Evolutionary conservation across 441 rosid genomes (phyloP).

Genomic region (Lagerstroemia fauriei): DNA sequence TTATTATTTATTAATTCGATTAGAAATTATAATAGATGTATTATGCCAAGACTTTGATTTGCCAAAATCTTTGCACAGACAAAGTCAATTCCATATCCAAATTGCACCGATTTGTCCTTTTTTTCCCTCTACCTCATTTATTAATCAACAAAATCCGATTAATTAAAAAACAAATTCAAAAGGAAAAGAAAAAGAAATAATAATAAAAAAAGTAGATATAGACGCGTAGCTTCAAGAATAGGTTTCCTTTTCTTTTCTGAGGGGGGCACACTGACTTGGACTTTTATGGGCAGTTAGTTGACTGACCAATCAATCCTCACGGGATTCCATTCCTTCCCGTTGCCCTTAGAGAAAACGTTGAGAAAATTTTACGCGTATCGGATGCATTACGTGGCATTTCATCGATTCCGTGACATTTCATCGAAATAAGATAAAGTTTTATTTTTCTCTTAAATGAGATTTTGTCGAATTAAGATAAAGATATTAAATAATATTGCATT

Average conservation of each 20-base stretch:
- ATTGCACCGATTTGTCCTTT: not conserved
- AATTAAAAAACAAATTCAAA: too few relatives aligned
- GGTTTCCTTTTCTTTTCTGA: not conserved
- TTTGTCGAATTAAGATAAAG: too few relatives aligned
- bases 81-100: not conserved
- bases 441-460: too few relatives aligned
- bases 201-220: not conserved
- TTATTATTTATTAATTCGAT: too few relatives aligned
- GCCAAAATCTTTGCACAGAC: too few relatives aligned
- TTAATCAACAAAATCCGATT: not conserved
- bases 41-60: too few relatives aligned
- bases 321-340: not conserved
- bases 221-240: not conserved
- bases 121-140: not conserved
- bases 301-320: not conserved
- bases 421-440: too few relatives aligned
- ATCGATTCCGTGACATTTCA: too few relatives aligned
- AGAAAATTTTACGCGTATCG: too few relatives aligned
- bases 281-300: not conserved
- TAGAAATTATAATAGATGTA: too few relatives aligned
- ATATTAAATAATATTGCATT: too few relatives aligned
- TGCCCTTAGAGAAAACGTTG: not conserved
- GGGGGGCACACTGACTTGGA: not conserved
- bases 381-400: too few relatives aligned
- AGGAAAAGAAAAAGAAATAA: not conserved